Evolutionary conservation across 169 alveolate species (phyloP).

Genomic region (Toxoplasma gondii): DNA sequence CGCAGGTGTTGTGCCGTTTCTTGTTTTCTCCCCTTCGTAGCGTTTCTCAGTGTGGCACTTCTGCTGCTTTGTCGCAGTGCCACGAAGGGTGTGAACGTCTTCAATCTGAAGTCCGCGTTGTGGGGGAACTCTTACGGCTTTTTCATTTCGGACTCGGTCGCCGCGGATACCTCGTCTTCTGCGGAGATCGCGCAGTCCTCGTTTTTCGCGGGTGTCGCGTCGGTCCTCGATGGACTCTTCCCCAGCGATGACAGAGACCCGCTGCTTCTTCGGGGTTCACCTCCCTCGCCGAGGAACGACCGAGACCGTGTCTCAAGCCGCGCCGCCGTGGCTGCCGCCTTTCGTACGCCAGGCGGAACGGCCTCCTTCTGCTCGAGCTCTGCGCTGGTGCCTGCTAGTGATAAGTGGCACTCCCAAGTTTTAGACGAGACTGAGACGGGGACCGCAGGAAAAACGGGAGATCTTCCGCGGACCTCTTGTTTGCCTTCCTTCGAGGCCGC

Average conservation of each 20-base stretch:
- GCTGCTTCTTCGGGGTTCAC: background rate
- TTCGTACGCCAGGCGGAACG: background rate
- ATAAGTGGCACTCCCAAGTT: background rate
- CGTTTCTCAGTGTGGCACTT: background rate
- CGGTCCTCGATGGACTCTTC: background rate
- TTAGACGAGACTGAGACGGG: background rate
- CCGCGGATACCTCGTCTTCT: no score
- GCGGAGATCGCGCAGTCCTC: background rate
- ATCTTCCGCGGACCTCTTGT: background rate
- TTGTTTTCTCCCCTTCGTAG: background rate
- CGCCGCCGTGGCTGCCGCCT: background rate
- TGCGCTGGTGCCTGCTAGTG: background rate
- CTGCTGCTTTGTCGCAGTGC: background rate
- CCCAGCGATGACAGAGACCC: background rate
- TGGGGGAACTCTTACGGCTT: slow-evolving; percentile 6
- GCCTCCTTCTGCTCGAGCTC: background rate
- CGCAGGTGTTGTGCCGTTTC: background rate
- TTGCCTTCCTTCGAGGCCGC: slow-evolving; percentile 46
- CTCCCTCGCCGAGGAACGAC: background rate
- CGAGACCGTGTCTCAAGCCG: background rate
- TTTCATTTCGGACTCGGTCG: background rate
- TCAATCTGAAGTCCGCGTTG: background rate
- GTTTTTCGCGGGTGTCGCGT: background rate
- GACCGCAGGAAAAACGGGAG: background rate
- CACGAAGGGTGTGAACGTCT: background rate